Conservation (phyloP, 768 basidiomycete species). For the Albatrellus ellisii region DNA sequence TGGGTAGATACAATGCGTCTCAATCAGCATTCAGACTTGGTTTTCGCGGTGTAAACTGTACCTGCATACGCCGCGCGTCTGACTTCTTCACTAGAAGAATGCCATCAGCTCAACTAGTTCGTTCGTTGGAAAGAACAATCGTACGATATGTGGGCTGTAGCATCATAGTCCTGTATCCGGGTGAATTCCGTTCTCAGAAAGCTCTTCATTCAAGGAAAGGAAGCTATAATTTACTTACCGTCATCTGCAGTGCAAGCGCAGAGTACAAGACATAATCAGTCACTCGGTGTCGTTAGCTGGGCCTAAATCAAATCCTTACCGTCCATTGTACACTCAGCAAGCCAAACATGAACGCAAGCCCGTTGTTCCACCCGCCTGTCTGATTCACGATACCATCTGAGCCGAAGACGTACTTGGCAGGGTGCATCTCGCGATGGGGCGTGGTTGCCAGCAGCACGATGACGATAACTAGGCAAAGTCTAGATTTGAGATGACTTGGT, state of each 20-base stretch:
- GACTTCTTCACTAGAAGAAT: conserved; percentile 51
- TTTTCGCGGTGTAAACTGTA: conserved; percentile 13
- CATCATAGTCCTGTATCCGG: conserved; percentile 52
- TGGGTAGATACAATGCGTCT: conserved; percentile 1
- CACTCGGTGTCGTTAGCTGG: too few species aligned
- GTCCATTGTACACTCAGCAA: conserved; percentile 84
- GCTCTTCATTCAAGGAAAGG: conserved; percentile 1
- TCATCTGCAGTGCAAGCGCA: conserved; percentile 49
- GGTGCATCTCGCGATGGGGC: conserved; percentile 63
- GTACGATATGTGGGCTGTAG: conserved; percentile 72
- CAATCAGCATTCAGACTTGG: neutral
- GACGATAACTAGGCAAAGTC: conserved; percentile 48
- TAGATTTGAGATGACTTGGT: neutral
- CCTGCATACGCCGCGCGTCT: conserved; percentile 68
- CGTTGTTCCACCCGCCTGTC: conserved; percentile 68
- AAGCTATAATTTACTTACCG: too few species aligned
- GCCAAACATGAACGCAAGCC: conserved; percentile 76
- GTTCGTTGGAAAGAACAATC: conserved; percentile 16
- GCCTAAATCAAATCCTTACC: conserved; percentile 22
- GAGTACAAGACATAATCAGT: too few species aligned
- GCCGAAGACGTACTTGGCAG: conserved; percentile 72
- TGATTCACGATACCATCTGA: conserved; percentile 61
- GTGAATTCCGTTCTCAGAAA: conserved; percentile 4
- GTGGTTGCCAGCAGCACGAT: conserved; percentile 73
- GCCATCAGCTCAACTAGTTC: neutral